Conservation (phyloP, 192 early-diverging fungal species). For the Coemansia sp. region DNA sequence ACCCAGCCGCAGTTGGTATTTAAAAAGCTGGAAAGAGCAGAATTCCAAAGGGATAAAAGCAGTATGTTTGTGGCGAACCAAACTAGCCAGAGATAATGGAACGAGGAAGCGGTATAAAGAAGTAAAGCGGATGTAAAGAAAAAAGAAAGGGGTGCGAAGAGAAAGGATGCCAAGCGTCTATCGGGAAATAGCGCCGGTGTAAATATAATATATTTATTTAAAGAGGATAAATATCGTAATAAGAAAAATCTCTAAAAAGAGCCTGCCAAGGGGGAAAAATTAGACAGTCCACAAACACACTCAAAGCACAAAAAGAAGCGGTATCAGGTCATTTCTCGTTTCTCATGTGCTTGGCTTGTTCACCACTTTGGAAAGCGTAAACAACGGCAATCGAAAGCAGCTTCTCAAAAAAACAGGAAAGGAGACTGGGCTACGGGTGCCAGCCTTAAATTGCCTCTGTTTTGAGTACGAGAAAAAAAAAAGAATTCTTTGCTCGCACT, state of each 20-base stretch:
- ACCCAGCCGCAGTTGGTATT: slow-evolving; percentile 1
- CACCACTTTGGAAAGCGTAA: neutral
- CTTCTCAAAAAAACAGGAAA: neutral
- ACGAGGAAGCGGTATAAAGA: neutral
- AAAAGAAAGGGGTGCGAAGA: neutral
- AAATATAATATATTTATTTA: neutral
- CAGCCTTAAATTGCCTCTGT: neutral
- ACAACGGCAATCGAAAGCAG: neutral
- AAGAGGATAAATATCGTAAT: neutral
- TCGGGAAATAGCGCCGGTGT: neutral
- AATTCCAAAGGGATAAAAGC: neutral
- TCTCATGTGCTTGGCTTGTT: slow-evolving; percentile 7
- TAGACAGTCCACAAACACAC: neutral
- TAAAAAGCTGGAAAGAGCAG: neutral
- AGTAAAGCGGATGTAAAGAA: neutral
- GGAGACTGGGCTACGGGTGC: neutral
- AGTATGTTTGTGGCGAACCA: neutral
- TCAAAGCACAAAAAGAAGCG: neutral
- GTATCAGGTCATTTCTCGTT: slow-evolving; percentile 9
- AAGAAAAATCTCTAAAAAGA: neutral
- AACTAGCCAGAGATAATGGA: slow-evolving; percentile 2
- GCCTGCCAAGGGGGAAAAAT: neutral
- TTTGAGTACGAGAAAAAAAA: neutral
- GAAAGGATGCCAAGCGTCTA: slow-evolving; percentile 1
- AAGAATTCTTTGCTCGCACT: neutral